Evolutionary conservation across 2,329 filamentous ascomycete genomes (phyloP).

Genomic region (Penicillium corylophilum): DNA sequence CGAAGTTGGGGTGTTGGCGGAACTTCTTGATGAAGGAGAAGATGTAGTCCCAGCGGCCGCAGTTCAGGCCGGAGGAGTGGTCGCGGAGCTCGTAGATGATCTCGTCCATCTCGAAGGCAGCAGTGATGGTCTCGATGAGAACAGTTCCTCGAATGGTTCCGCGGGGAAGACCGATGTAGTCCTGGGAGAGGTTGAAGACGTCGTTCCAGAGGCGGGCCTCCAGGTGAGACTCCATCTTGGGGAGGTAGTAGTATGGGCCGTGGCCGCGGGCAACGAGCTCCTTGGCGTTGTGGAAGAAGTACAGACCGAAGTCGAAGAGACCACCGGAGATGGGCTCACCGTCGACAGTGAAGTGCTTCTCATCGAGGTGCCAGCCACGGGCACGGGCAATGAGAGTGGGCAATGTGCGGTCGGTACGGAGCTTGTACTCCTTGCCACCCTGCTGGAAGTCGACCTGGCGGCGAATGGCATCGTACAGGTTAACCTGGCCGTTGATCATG

Average conservation of each 20-base stretch:
- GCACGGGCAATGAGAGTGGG: conserved; percentile 93
- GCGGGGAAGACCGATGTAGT: conserved; percentile 83
- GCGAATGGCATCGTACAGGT: conserved; percentile 94
- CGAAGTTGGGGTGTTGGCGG: conserved; percentile 88
- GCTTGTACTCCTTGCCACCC: conserved; percentile 93
- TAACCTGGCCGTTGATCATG: conserved; percentile 98
- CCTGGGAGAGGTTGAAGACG: conserved; percentile 91
- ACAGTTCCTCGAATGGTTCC: conserved; percentile 95
- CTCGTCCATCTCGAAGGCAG: conserved; percentile 99
- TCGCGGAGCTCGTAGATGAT: conserved; percentile 99
- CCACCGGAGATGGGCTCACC: conserved; percentile 90
- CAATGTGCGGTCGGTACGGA: conserved; percentile 81
- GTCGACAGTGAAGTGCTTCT: conserved; percentile 96
- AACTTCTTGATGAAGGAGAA: conserved; percentile 99
- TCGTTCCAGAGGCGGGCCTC: conserved; percentile 99
- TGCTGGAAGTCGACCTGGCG: conserved; percentile 95
- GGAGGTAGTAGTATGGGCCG: conserved; percentile 96
- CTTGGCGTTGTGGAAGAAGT: conserved; percentile 97
- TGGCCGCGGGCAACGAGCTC: conserved; percentile 80
- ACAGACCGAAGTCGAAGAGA: conserved; percentile 96
- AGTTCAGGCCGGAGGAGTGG: conserved; percentile 95
- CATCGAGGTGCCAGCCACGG: conserved; percentile 95
- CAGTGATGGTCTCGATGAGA: conserved; percentile 95
- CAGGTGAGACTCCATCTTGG: conserved; percentile 97
- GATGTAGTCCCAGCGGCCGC: conserved; percentile 99